Conservation (phyloP, 2,329 filamentous ascomycete genomes). For the Penicillium aurantiogriseum region DNA sequence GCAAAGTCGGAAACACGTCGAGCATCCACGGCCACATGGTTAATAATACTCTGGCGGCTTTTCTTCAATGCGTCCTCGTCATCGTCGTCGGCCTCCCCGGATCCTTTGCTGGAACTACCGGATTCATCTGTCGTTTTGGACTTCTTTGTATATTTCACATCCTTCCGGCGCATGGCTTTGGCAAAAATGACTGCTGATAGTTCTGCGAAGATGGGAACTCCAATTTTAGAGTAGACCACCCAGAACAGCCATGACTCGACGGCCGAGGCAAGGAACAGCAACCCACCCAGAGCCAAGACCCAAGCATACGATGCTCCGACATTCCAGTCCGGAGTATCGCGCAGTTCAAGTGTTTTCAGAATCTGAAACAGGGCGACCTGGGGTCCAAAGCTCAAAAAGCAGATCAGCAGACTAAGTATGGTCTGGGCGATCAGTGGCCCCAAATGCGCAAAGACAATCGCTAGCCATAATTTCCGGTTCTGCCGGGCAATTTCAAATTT, state of each 20-base stretch:
- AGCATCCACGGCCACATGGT: conserved; percentile 74
- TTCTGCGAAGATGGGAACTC: conserved; percentile 66
- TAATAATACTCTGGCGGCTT: conserved; percentile 68
- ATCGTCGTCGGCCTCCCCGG: conserved; percentile 41
- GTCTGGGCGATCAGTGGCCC: conserved; percentile 59
- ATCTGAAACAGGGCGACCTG: conserved; percentile 68
- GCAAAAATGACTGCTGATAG: conserved; percentile 71
- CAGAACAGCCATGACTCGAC: conserved; percentile 67
- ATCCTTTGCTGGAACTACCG: conserved; percentile 10
- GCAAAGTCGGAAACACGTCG: conserved; percentile 67
- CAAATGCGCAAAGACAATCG: conserved; percentile 59
- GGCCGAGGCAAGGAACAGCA: conserved; percentile 57
- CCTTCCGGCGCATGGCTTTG: conserved; percentile 74
- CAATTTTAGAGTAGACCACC: conserved; percentile 62
- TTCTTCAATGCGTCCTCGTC: conserved; percentile 51
- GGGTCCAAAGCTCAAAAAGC: conserved; percentile 65
- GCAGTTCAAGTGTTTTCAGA: conserved; percentile 62
- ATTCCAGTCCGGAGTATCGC: conserved; percentile 46
- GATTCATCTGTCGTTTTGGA: conserved; percentile 41
- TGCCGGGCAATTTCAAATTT: conserved; percentile 38
- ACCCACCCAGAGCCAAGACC: conserved; percentile 62
- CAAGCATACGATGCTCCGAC: conserved; percentile 63
- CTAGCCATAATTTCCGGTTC: conserved; percentile 56
- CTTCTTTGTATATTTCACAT: conserved; percentile 49
- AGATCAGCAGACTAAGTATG: conserved; percentile 53